Percentiles rank a stretch among this genome's conserved stretches.
Conservation (phyloP, 768 basidiomycete species). For the Naganishia friedmannii region DNA sequence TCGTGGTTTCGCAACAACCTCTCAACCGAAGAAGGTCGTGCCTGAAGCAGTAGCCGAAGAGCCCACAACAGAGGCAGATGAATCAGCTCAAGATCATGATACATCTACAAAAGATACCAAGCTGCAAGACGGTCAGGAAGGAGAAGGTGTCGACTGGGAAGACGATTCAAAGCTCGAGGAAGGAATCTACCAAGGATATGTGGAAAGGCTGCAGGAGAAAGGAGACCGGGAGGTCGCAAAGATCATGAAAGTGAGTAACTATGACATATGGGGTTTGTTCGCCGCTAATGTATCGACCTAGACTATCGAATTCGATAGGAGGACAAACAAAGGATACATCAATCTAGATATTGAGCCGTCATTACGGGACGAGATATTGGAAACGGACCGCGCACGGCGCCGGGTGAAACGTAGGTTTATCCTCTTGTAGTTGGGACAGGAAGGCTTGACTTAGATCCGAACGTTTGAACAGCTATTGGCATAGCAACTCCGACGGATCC, state of each 20-base stretch:
- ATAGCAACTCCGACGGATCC: conserved; percentile 34
- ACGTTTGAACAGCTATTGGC: neutral
- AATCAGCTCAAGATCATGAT: neutral
- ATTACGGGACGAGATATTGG: conserved; percentile 63
- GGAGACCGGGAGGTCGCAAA: conserved; percentile 78
- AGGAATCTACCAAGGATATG: conserved; percentile 63
- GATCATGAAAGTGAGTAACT: conserved; percentile 62
- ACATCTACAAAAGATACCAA: neutral
- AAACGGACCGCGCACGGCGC: conserved; percentile 27
- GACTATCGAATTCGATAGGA: conserved; percentile 78
- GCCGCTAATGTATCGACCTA: conserved; percentile 41
- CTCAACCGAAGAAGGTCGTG: conserved; percentile 36
- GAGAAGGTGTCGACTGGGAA: conserved; percentile 41
- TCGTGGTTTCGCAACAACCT: conserved; percentile 49
- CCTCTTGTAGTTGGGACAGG: conserved; percentile 46
- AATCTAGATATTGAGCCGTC: conserved; percentile 63
- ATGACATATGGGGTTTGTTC: neutral
- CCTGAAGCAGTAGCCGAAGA: conserved; percentile 18
- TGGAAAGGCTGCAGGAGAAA: conserved; percentile 81
- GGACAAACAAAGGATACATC: conserved; percentile 65
- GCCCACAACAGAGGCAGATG: neutral
- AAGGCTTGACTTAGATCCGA: neutral
- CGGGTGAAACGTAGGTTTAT: conserved; percentile 20
- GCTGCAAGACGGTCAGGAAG: conserved; percentile 17
- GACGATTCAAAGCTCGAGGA: conserved; percentile 45